These are phyloP conservation scores for Dittrichia graveolens DNA, from an alignment of 129 eudicot genomes.

Conservation along the genomic window DNA sequence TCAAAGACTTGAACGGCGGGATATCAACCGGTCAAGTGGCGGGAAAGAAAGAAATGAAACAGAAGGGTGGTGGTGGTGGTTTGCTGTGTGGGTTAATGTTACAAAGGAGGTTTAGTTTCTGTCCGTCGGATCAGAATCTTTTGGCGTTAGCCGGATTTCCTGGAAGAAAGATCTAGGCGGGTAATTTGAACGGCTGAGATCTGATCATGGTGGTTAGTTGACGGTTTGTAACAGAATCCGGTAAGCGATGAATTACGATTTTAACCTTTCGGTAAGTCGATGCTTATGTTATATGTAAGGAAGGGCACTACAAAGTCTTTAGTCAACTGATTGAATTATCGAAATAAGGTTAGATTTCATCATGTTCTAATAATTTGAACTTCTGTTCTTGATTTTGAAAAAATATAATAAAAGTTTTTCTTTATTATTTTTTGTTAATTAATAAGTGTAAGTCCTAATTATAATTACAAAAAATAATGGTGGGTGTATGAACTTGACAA, in stretches of 20 bases:
- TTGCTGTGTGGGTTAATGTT: constrained; percentile 72
- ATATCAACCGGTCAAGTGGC: constrained; percentile 33
- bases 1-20: constrained; percentile 65
- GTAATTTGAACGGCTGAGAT: constrained; percentile 37
- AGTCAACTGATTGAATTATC: constrained; percentile 32
- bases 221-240: constrained; percentile 21
- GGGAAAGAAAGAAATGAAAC: constrained; percentile 45
- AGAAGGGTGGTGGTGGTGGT: constrained; percentile 56
- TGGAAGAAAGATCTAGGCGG: constrained; percentile 32
- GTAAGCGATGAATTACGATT: constrained; percentile 22
- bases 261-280: neutral
- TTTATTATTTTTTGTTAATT: too few species aligned
- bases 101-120: constrained; percentile 54
- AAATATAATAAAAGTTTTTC: neutral
- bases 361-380: constrained; percentile 17
- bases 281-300: constrained; percentile 27
- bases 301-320: constrained; percentile 5
- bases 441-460: too few species aligned
- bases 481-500: too few species aligned
- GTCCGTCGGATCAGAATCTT: constrained; percentile 67
- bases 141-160: constrained; percentile 42
- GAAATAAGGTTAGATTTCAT: constrained; percentile 14
- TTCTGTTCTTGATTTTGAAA: neutral
- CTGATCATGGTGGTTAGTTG: constrained; percentile 10
- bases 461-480: too few species aligned